phyloP scores from a whole-genome alignment of 1,284 basidiomycete genomes.

The Cystobasidiaceae sp. region DNA sequence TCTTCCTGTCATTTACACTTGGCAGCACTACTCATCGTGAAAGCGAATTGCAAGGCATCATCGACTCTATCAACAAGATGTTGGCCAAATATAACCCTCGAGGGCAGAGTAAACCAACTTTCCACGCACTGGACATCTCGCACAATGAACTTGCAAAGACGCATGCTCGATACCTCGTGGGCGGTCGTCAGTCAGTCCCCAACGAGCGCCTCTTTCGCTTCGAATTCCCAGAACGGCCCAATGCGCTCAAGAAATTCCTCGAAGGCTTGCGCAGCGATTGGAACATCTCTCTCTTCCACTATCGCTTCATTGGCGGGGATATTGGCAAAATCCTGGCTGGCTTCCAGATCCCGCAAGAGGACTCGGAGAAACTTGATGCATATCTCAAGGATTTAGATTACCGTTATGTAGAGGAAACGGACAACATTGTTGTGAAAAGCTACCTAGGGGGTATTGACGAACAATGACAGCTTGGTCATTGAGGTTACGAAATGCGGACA shows the following conservation, averaged over 20 bases:
- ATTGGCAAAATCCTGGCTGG: constrained; percentile 87
- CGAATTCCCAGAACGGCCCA: constrained; percentile 94
- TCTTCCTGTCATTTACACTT: constrained; percentile 87
- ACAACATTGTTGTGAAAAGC: constrained; percentile 77
- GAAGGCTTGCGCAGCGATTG: constrained; percentile 73
- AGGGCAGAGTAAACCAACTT: background rate
- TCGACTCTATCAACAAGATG: constrained; percentile 57
- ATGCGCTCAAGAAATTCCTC: constrained; percentile 84
- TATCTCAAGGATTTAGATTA: constrained; percentile 79
- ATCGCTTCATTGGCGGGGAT: constrained; percentile 93
- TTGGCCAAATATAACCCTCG: constrained; percentile 56
- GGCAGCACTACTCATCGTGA: constrained; percentile 48
- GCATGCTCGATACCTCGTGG: constrained; percentile 90
- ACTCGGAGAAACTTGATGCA: constrained; percentile 61
- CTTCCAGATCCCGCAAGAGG: constrained; percentile 75
- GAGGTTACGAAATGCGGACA: too few species aligned
- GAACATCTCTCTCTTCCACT: constrained; percentile 97
- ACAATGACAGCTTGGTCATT: too few species aligned
- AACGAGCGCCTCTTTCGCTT: constrained; percentile 91
- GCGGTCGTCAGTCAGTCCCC: constrained; percentile 67
- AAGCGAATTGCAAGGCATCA: constrained; percentile 64
- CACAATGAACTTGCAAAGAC: constrained; percentile 94
- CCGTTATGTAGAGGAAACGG: constrained; percentile 84
- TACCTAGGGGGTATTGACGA: constrained; percentile 60
- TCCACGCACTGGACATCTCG: constrained; percentile 75